Evolutionary conservation across 2,329 filamentous ascomycete species (phyloP).

Genomic region (Parascedosporium putredinis): DNA sequence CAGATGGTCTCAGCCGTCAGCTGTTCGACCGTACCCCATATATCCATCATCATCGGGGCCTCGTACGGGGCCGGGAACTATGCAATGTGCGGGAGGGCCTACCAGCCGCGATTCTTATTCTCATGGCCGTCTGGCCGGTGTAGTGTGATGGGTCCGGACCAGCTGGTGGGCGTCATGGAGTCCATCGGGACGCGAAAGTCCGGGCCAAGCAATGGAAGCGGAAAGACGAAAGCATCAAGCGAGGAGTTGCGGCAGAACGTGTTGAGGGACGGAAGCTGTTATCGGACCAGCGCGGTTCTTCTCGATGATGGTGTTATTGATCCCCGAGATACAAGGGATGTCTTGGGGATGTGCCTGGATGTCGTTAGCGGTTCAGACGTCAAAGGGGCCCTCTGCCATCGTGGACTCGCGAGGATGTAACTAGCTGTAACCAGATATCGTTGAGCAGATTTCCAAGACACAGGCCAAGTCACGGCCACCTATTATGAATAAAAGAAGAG

Average conservation of each 20-base stretch:
- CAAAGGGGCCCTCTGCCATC: neutral
- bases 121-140: slow-evolving; percentile 15
- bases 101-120: slow-evolving; percentile 30
- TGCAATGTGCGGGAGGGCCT: slow-evolving; percentile 32
- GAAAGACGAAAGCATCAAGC: slow-evolving; percentile 13
- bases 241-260: slow-evolving; percentile 13
- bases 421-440: neutral
- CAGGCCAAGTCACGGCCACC: neutral
- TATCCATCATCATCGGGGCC: slow-evolving; percentile 31
- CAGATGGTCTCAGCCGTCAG: slow-evolving; percentile 33
- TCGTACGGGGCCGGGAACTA: slow-evolving; percentile 36
- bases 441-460: neutral
- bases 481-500: no score
- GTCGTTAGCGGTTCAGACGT: slow-evolving; percentile 15
- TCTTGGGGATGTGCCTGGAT: slow-evolving; percentile 22
- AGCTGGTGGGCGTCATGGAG: slow-evolving; percentile 17
- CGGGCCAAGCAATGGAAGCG: neutral
- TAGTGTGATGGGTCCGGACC: slow-evolving; percentile 17
- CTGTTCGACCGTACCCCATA: slow-evolving; percentile 31
- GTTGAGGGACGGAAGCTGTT: slow-evolving; percentile 14
- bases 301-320: slow-evolving; percentile 22
- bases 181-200: slow-evolving; percentile 12
- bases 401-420: neutral
- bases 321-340: slow-evolving; percentile 15
- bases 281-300: slow-evolving; percentile 15